Percentiles rank a stretch among this genome's conserved stretches.
Evolutionary conservation across 805 yeast species (phyloP).

Genomic region (Starmera dryadoides): DNA sequence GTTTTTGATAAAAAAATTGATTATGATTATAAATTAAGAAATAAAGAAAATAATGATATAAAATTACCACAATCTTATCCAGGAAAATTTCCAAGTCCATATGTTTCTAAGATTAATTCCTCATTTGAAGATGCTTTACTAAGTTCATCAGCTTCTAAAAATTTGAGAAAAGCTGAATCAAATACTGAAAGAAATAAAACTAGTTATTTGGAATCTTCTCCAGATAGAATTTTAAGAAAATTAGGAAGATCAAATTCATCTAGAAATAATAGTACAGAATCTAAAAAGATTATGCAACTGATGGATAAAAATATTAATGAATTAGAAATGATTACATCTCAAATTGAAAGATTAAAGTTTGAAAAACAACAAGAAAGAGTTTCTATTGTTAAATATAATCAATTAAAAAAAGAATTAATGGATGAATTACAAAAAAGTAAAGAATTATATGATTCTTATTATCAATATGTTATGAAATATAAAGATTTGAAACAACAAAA

Average conservation of each 20-base stretch:
- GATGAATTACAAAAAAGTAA: slow-evolving; percentile 26
- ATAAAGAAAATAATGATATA: slow-evolving; percentile 5
- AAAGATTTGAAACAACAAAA: slow-evolving; percentile 15
- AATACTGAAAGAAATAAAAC: slow-evolving; percentile 11
- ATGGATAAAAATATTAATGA: slow-evolving; percentile 20
- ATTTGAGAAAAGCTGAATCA: slow-evolving; percentile 12
- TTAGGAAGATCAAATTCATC: background rate
- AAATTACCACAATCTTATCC: slow-evolving; percentile 15
- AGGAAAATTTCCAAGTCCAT: slow-evolving; percentile 21
- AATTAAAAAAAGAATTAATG: slow-evolving; percentile 23
- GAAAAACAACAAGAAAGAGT: slow-evolving; percentile 6
- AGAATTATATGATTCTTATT: slow-evolving; percentile 27
- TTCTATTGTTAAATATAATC: slow-evolving; percentile 16
- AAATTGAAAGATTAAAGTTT: slow-evolving; percentile 12
- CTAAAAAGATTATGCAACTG: slow-evolving; percentile 12
- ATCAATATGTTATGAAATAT: slow-evolving; percentile 23
- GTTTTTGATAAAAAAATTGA: background rate
- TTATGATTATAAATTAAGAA: too few relatives aligned
- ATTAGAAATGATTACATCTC: slow-evolving; percentile 16
- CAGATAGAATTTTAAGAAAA: background rate
- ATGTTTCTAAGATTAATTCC: background rate
- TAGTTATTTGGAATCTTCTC: background rate
- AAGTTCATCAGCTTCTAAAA: slow-evolving; percentile 12
- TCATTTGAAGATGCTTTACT: slow-evolving; percentile 4
- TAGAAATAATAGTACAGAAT: background rate